phyloP scores from a whole-genome alignment of 805 yeast genomes.

The Kodamaea restingae region DNA sequence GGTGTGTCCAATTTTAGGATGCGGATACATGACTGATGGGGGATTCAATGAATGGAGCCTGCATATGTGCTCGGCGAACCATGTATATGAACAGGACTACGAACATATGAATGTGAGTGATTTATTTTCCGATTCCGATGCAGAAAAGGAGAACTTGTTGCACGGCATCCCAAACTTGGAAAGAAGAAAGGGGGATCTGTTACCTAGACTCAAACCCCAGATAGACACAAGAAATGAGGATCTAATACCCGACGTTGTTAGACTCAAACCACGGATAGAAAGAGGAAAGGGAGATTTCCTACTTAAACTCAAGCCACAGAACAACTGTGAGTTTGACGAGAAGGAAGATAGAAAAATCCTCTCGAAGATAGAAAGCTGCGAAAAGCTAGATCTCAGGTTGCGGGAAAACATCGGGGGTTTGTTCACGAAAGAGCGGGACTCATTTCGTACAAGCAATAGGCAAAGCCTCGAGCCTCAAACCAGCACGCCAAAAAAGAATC shows the following conservation, averaged over 20 bases:
- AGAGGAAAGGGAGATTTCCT: too few species aligned
- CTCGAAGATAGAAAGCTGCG: too few species aligned
- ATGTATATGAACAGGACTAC: constrained; percentile 1
- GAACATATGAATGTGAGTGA: constrained; percentile 3
- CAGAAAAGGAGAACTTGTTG: constrained; percentile 1
- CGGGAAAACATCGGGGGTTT: too few species aligned
- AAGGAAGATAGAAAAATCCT: too few species aligned
- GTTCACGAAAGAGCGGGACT: neutral
- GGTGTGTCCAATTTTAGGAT: constrained; percentile 38
- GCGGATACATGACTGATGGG: constrained; percentile 34
- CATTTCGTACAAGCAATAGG: neutral
- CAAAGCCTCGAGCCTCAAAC: neutral
- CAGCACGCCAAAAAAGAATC: neutral
- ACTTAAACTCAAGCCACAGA: too few species aligned
- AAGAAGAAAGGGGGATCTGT: neutral
- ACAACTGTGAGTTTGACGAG: too few species aligned
- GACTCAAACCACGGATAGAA: too few species aligned
- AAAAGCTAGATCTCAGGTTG: too few species aligned
- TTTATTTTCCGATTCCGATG: constrained; percentile 7
- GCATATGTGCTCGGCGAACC: constrained; percentile 14
- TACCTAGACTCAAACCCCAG: too few species aligned
- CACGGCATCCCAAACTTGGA: neutral
- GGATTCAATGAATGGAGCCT: constrained; percentile 27
- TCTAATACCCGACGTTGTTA: too few species aligned
- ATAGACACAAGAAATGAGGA: too few species aligned